These are phyloP conservation scores for Aspergillus chevalieri DNA, from an alignment of 2,329 filamentous ascomycete species.

Conservation along the genomic window DNA sequence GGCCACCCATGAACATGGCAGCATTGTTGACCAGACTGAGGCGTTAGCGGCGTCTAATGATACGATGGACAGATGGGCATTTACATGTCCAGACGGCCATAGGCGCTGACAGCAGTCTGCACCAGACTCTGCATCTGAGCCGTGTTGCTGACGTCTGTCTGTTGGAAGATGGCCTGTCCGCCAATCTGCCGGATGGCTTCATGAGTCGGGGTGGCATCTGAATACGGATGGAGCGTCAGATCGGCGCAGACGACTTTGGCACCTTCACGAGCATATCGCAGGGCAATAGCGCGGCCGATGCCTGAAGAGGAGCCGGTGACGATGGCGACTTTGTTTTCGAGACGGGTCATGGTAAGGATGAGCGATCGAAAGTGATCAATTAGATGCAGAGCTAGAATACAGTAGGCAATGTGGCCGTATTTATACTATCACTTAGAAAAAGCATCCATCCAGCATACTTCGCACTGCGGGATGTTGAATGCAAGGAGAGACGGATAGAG, in stretches of 20 bases:
- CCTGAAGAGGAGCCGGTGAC: constrained; percentile 45
- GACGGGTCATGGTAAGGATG: constrained; percentile 10
- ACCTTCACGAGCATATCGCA: constrained; percentile 37
- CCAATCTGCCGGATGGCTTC: constrained; percentile 31
- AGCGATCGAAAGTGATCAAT: too few species aligned
- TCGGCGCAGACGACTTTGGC: constrained; percentile 40
- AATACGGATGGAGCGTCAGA: constrained; percentile 14
- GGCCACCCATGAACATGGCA: constrained; percentile 41
- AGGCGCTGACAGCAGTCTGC: constrained; percentile 25
- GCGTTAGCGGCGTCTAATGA: not conserved
- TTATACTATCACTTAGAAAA: too few species aligned
- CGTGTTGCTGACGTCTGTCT: constrained; percentile 38
- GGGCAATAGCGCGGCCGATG: constrained; percentile 41
- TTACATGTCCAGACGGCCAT: constrained; percentile 42
- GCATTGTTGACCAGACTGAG: constrained; percentile 47
- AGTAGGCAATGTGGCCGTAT: too few species aligned
- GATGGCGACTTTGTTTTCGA: constrained; percentile 33
- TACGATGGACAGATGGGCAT: too few species aligned
- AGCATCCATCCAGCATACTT: too few species aligned
- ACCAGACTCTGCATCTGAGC: constrained; percentile 35
- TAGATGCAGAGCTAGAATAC: too few species aligned
- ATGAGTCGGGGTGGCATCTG: constrained; percentile 22
- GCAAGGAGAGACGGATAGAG: too few species aligned
- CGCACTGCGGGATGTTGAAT: too few species aligned
- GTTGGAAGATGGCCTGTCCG: constrained; percentile 37